These are phyloP conservation scores for Phaeosphaeriaceae sp. DNA, from an alignment of 2,329 filamentous ascomycete species.

Conservation along the genomic window DNA sequence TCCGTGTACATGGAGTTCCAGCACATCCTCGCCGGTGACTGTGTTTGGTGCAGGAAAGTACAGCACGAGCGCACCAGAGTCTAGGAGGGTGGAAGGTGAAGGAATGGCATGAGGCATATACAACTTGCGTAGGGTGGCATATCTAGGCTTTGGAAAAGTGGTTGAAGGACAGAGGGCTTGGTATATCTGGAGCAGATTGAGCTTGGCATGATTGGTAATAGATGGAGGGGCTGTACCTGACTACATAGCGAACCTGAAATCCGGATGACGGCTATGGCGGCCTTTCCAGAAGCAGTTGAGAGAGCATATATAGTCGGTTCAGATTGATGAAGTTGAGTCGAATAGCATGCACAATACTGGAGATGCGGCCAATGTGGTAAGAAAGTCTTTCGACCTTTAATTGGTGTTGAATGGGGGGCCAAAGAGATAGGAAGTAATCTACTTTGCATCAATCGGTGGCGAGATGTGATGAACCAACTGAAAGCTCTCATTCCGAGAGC, in stretches of 20 bases:
- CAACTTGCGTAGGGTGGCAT: conserved; percentile 76
- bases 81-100: conserved; percentile 61
- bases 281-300: conserved; percentile 82
- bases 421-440: not conserved
- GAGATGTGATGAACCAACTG: conserved; percentile 23
- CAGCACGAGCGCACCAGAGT: conserved; percentile 79
- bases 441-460: conserved; percentile 3
- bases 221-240: conserved; percentile 56
- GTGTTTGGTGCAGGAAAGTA: conserved; percentile 83
- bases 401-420: not conserved
- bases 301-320: conserved; percentile 83
- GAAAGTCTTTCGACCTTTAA: not conserved
- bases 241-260: conserved; percentile 80
- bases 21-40: conserved; percentile 88
- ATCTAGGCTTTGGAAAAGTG: conserved; percentile 62
- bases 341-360: conserved; percentile 22
- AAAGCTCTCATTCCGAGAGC: conserved; percentile 46
- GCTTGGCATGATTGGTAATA: not conserved
- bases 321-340: conserved; percentile 4
- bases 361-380: conserved; percentile 5
- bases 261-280: conserved; percentile 88
- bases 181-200: conserved; percentile 62
- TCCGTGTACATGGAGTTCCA: conserved; percentile 95
- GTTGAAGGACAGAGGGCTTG: conserved; percentile 64
- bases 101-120: conserved; percentile 60